Evolutionary conservation across 257 asterid genomes (phyloP), one percentile per base, ranked within the genome.

Genomic region (Cinchona pubescens): DNA sequence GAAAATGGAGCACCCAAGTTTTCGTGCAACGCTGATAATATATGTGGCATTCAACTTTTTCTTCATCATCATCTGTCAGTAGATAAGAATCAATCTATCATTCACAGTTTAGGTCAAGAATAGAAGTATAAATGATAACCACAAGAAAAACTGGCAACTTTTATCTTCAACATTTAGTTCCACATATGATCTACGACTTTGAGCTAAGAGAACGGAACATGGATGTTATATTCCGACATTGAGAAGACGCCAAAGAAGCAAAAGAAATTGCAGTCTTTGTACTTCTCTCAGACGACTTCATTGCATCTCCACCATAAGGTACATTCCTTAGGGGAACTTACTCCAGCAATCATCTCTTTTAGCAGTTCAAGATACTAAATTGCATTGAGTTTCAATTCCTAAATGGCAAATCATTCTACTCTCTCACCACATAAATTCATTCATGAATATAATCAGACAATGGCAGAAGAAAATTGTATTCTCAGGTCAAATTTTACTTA

Each of bases 1-100:
- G 91, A 92, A 94, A 63, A 94, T 88, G 59, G 99, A 92, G 80
- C 99, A 94, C 21, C 99, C 99, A 65, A 94, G 97, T 82, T 94
- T 94, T 81, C 99, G 82, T 14, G 99, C 98, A 73, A 94, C 97
- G 74, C 99, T 94, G 85, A 94, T 94, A 79, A 94, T 94, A 78
- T 94, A 94, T 32, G 97, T 92, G 49, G 99, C 99, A 82, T 94
- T 94, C 83, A 94, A 82, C 88, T 92, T 94, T 90, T 90, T 94
- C 85, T 91, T n/a, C n/a, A n/a, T n/a, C 96, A 71, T 94, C 98
- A 61, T 88, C 99, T 94, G 70, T 60, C 53, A 74, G 30, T 61
- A 27, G 51, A 71, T 21, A 3, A 19, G 6, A 53, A 53, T 6
- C 60, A 53, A 53, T 53, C 60, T 2, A 21, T 23, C 60, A 53